Conservation (phyloP, 768 basidiomycete genomes). For the Hebeloma cylindrosporum region DNA sequence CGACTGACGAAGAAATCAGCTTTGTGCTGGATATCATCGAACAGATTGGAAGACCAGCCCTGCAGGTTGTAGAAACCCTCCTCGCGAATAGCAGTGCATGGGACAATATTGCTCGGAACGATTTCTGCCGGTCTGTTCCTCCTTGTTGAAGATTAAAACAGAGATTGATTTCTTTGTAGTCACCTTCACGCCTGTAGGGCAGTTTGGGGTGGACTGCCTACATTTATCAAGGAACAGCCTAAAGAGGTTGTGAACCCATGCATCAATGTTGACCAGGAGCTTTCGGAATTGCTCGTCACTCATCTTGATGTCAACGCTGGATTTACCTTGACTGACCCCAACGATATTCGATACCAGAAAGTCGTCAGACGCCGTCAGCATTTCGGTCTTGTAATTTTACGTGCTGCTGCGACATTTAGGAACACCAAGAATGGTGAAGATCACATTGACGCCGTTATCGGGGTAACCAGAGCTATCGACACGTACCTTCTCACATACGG, state of each 20-base stretch:
- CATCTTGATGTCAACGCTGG: constrained; percentile 71
- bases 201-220: constrained; percentile 77
- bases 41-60: constrained; percentile 59
- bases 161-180: constrained; percentile 30
- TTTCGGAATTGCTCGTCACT: constrained; percentile 67
- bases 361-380: constrained; percentile 55
- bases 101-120: constrained; percentile 69
- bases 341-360: constrained; percentile 72
- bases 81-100: constrained; percentile 56
- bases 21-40: constrained; percentile 81
- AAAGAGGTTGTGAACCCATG: constrained; percentile 61
- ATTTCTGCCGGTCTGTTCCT: constrained; percentile 71
- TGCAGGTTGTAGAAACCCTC: constrained; percentile 66
- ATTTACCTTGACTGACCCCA: constrained; percentile 69
- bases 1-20: constrained; percentile 67
- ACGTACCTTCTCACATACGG: constrained; percentile 74
- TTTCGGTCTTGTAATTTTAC: constrained; percentile 67
- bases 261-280: constrained; percentile 60
- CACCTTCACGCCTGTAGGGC: constrained; percentile 71
- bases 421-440: constrained; percentile 69
- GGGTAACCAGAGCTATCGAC: constrained; percentile 71
- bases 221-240: constrained; percentile 57
- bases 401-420: constrained; percentile 64
- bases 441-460: constrained; percentile 82
- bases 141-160: neutral